Evolutionary conservation across 2,329 filamentous ascomycete species (phyloP).

Genomic region (Chrysoporthe puriensis): DNA sequence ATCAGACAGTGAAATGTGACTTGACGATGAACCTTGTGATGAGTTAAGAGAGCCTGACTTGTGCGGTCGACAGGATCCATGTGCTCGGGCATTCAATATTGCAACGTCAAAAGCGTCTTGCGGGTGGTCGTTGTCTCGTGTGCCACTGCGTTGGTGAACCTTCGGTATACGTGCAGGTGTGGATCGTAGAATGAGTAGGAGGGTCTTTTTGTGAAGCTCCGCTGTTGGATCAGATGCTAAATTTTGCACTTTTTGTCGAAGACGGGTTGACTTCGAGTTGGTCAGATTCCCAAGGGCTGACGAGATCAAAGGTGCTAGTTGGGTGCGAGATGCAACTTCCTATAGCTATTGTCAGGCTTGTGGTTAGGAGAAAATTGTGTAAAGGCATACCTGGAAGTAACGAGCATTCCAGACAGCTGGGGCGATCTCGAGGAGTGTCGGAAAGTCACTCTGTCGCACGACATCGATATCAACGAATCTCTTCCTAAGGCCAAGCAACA

Average conservation of each 20-base stretch:
- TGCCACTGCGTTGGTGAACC: not conserved
- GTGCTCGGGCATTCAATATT: not conserved
- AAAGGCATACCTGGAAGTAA: conserved; percentile 23
- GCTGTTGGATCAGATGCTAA: conserved; percentile 4
- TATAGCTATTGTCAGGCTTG: conserved; percentile 5
- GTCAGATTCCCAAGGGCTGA: conserved; percentile 19
- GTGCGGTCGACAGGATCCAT: not conserved
- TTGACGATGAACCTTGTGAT: not conserved
- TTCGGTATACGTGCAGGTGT: conserved; percentile 3
- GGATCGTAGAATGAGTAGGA: conserved; percentile 11
- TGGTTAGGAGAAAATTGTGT: too few relatives aligned
- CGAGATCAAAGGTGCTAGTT: conserved; percentile 16
- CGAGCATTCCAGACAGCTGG: conserved; percentile 26
- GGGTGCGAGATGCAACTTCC: conserved; percentile 17
- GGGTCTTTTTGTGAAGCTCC: conserved; percentile 1
- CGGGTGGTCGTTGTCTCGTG: not conserved
- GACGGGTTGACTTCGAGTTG: conserved; percentile 12
- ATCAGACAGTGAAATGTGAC: not conserved
- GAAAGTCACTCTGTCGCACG: not conserved
- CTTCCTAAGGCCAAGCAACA: conserved; percentile 18
- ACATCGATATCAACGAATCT: conserved; percentile 2
- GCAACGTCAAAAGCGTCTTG: not conserved
- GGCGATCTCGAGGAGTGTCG: conserved; percentile 23
- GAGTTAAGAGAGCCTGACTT: not conserved
- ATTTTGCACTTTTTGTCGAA: conserved; percentile 10